These are phyloP conservation scores for Chytriomyces hyalinus DNA, from an alignment of 192 early-diverging fungal species.

Conservation along the genomic window DNA sequence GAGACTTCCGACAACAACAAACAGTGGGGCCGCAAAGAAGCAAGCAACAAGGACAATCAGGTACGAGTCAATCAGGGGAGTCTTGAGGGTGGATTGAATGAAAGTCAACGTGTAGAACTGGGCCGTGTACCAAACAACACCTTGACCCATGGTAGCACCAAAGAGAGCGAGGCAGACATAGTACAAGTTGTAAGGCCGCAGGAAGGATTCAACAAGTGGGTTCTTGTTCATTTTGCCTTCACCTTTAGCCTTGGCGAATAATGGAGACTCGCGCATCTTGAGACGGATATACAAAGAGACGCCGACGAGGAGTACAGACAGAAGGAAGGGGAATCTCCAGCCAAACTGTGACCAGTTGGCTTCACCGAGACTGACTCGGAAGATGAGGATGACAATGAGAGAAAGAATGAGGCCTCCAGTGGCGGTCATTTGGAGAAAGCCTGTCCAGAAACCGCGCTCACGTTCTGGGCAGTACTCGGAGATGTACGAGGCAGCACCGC, in stretches of 20 bases:
- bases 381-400: constrained; percentile 30
- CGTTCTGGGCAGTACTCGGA: constrained; percentile 28
- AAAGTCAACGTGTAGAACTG: constrained; percentile 32
- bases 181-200: constrained; percentile 26
- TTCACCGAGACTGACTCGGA: constrained; percentile 8
- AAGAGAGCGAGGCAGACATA: constrained; percentile 10
- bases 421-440: constrained; percentile 40
- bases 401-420: constrained; percentile 29
- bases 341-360: constrained; percentile 24
- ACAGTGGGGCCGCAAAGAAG: constrained; percentile 31
- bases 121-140: constrained; percentile 18
- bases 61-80: constrained; percentile 8
- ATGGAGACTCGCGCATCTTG: constrained; percentile 33
- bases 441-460: constrained; percentile 36
- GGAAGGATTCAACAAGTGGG: constrained; percentile 31
- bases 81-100: constrained; percentile 15
- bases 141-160: constrained; percentile 39
- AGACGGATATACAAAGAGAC: constrained; percentile 35
- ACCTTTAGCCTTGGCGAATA: constrained; percentile 22
- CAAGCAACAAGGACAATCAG: constrained; percentile 19
- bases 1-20: constrained; percentile 28
- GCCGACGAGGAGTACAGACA: constrained; percentile 39
- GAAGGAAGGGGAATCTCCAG: constrained; percentile 43
- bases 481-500: constrained; percentile 40
- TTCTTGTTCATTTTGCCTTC: constrained; percentile 22